These are phyloP conservation scores for Chlorella vulgaris DNA, from an alignment of 139 green algal species.

Conservation along the genomic window DNA sequence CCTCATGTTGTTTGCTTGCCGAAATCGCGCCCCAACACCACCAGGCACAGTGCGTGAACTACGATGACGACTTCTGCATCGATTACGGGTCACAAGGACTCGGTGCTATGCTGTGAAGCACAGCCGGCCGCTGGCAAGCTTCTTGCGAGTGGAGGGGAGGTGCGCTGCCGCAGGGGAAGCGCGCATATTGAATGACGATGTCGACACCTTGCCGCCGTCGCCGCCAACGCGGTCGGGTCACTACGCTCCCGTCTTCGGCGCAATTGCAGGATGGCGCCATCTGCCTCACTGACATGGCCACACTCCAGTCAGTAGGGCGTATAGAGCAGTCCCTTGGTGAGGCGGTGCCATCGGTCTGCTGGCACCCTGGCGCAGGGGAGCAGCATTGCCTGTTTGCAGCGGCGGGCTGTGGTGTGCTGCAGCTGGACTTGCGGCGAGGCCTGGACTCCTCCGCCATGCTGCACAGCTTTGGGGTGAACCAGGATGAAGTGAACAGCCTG, in stretches of 20 bases:
- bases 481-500: constrained; percentile 62
- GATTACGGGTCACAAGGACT: constrained; percentile 8
- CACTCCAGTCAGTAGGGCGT: not conserved
- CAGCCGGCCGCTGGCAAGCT: not conserved
- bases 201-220: no score
- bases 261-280: constrained; percentile 25
- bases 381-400: constrained; percentile 10
- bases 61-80: not conserved
- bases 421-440: constrained; percentile 37
- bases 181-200: no score
- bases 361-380: not conserved
- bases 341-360: constrained; percentile 29
- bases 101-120: constrained; percentile 14
- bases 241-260: no score
- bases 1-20: no score
- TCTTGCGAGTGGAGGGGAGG: constrained; percentile 39
- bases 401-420: constrained; percentile 4
- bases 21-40: no score
- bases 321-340: not conserved
- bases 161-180: no score
- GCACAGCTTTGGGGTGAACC: constrained; percentile 29
- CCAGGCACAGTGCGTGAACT: no score
- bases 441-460: constrained; percentile 18
- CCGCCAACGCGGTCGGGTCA: no score
- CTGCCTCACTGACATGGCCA: constrained; percentile 39